A percentile compares a stretch with the other conserved stretches of the same genome.
Evolutionary conservation across 805 yeast species (phyloP).

Genomic region (Metschnikowia gelsemii): DNA sequence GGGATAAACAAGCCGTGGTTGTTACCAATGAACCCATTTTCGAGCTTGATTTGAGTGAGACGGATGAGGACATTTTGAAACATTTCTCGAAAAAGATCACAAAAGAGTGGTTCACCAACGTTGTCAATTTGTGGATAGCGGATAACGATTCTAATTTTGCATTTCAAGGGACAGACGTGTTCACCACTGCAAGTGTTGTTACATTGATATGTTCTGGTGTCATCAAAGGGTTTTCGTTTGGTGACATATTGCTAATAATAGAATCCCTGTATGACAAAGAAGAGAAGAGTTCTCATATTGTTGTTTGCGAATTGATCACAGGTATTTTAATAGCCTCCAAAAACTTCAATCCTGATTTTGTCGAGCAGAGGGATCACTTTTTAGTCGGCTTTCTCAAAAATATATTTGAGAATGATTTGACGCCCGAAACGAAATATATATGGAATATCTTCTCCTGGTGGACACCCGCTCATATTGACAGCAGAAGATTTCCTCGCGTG

Average conservation of each 20-base stretch:
- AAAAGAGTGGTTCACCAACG: conserved; percentile 56
- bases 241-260: conserved; percentile 53
- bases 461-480: conserved; percentile 64
- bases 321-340: conserved; percentile 58
- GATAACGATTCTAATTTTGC: conserved; percentile 69
- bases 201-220: conserved; percentile 48
- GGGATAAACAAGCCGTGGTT: conserved; percentile 60
- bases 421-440: conserved; percentile 68
- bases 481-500: conserved; percentile 61
- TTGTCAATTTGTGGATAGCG: conserved; percentile 53
- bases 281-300: conserved; percentile 76
- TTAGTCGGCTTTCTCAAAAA: conserved; percentile 43
- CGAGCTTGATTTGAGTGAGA: conserved; percentile 31
- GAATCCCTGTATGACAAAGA: conserved; percentile 53
- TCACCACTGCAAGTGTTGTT: conserved; percentile 51
- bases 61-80: conserved; percentile 45
- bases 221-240: conserved; percentile 42
- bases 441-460: conserved; percentile 82
- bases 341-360: conserved; percentile 35
- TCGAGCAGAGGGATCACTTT: conserved; percentile 44
- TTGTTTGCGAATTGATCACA: conserved; percentile 65
- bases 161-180: conserved; percentile 65
- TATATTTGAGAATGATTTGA: conserved; percentile 56
- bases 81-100: conserved; percentile 47
- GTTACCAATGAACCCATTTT: conserved; percentile 34